Base-by-base conservation (phyloP, 2,329 filamentous ascomycete species). In the Stagonosporopsis rhizophila region DNA sequence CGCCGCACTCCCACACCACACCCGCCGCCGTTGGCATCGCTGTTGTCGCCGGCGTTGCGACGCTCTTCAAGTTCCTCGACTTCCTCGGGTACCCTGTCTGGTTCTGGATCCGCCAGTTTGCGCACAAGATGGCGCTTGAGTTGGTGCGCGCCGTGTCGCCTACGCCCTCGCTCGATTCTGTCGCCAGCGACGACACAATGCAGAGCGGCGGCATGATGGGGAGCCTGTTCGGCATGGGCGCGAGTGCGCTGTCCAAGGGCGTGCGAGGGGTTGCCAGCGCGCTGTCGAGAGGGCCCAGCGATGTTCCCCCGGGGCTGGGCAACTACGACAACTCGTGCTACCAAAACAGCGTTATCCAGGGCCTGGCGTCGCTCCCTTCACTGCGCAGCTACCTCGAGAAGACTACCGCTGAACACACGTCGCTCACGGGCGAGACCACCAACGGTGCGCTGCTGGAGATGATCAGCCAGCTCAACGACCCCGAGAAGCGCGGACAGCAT, bases 241-340 rank as follows among this genome's bases (percentile, higher is more conserved):
- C 66, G 15, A 70, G 70, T 30, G 56, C 79, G 7, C 54, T 80
- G n/a, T 64, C 67, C n/a, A 74, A 71, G 47, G 64, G 71, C 30
- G 66, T 74, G 23, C 56, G 67, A 22, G 75, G 75, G 25, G 58
- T 76, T 4, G 67, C 72, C 8, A 74, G 74, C n/a, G 76, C 76
- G 17, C 63, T 75, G 28, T 68, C 78, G 3, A 67, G 62, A 42
- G 67, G 52, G 8, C 57, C 65, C 28, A 69, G 65, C 52, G 59
- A 70, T 48, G 74, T 70, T 12, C 81, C 81, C 14, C 72, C 80
- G 1, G 95, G 95, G 0, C 79, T 98, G 49, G 92, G 91, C 9
- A 99, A 99, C 74, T 89, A 88, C 79, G 91, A 96, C 79, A 96
- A 97, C 73, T 96, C 92, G 1, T 98, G 95, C 80, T 99, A 96